Conservation (phyloP, 192 early-diverging fungal species). For the Spizellomyces sp. region DNA sequence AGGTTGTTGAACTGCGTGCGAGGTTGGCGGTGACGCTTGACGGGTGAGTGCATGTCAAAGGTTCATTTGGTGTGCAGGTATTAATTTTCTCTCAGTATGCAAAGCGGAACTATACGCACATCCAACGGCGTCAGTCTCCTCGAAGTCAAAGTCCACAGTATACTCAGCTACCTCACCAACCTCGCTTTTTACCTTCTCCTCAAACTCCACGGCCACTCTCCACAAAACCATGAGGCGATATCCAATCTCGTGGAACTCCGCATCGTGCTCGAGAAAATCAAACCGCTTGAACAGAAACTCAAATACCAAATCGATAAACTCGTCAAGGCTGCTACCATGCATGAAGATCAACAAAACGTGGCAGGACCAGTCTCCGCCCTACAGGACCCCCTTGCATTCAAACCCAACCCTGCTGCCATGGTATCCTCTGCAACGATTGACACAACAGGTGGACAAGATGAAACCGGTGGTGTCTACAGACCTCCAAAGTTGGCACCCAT, state of each 20-base stretch:
- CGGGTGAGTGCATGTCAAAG: neutral
- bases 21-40: slow-evolving; percentile 11
- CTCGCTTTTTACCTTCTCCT: slow-evolving; percentile 74
- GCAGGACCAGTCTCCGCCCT: slow-evolving; percentile 25
- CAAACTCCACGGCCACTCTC: slow-evolving; percentile 74
- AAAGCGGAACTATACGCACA: slow-evolving; percentile 63
- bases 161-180: slow-evolving; percentile 84
- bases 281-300: slow-evolving; percentile 89
- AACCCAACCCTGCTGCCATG: slow-evolving; percentile 72
- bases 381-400: slow-evolving; percentile 81
- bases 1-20: slow-evolving; percentile 12
- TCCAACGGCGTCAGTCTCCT: slow-evolving; percentile 84
- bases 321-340: slow-evolving; percentile 55
- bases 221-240: slow-evolving; percentile 66
- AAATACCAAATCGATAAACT: slow-evolving; percentile 98
- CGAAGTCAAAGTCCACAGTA: slow-evolving; percentile 84
- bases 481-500: slow-evolving; percentile 85
- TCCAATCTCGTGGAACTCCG: slow-evolving; percentile 75
- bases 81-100: slow-evolving; percentile 36
- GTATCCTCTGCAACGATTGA: slow-evolving; percentile 1
- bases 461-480: slow-evolving; percentile 71
- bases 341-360: slow-evolving; percentile 17
- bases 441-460: slow-evolving; percentile 33
- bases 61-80: neutral
- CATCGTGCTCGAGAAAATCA: slow-evolving; percentile 89